phyloP scores from a whole-genome alignment of 2,329 filamentous ascomycete genomes.

The Hypoxylon sp. region DNA sequence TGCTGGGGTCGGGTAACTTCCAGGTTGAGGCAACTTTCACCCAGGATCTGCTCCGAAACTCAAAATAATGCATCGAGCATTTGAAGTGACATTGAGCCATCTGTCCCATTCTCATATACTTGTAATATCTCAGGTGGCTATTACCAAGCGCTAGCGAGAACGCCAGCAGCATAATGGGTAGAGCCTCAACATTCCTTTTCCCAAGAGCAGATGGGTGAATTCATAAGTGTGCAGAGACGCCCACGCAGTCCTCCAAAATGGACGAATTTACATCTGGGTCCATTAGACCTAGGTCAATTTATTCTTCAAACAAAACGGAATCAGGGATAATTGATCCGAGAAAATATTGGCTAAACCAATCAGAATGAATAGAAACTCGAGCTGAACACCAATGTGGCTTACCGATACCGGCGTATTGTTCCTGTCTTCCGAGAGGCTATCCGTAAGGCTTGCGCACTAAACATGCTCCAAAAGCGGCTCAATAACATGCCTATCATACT shows the following conservation, averaged over 20 bases:
- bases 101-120: not conserved
- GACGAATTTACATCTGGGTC: too few species aligned
- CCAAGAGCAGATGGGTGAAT: not conserved
- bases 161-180: not conserved
- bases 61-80: not conserved
- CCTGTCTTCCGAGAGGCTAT: not conserved
- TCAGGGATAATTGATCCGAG: not conserved
- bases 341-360: conserved; percentile 4
- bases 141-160: not conserved
- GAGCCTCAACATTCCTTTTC: not conserved
- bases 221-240: not conserved
- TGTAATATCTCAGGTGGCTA: not conserved
- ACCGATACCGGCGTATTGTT: not conserved
- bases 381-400: not conserved
- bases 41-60: not conserved
- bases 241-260: not conserved
- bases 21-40: conserved; percentile 1
- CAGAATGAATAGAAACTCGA: not conserved
- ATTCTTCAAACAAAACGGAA: not conserved
- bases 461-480: not conserved
- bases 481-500: not conserved
- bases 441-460: not conserved
- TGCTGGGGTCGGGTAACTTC: not conserved
- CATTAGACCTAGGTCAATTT: not conserved
- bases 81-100: not conserved